Conservation (phyloP, 192 early-diverging fungal genomes). For the Backusella psychrophila region DNA sequence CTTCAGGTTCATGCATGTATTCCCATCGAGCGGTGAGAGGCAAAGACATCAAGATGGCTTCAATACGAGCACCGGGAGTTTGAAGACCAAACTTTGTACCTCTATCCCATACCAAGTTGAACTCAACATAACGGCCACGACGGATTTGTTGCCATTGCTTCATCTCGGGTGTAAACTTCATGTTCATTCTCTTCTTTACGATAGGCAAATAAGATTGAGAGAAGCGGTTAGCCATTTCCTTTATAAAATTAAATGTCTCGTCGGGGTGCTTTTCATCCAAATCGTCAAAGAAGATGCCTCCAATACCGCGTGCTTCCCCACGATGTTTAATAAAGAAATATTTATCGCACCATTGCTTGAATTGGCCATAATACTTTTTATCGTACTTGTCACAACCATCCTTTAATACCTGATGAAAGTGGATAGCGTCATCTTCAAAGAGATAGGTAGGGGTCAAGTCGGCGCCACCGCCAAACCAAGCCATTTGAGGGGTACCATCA, state of each 20-base stretch:
- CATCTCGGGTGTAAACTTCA: conserved; percentile 71
- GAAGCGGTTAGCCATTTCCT: conserved; percentile 80
- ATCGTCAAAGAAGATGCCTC: conserved; percentile 99
- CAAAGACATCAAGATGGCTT: conserved; percentile 92
- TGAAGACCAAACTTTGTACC: conserved; percentile 98
- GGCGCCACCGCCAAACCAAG: conserved; percentile 97
- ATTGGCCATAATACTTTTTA: conserved; percentile 75
- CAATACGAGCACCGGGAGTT: conserved; percentile 94
- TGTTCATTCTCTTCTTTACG: conserved; percentile 74
- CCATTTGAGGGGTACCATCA: conserved; percentile 66
- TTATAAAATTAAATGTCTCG: conserved; percentile 81
- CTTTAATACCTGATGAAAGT: conserved; percentile 94
- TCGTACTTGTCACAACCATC: conserved; percentile 91
- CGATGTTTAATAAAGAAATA: conserved; percentile 93
- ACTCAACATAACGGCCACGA: conserved; percentile 96
- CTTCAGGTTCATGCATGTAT: conserved; percentile 74
- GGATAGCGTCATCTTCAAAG: conserved; percentile 85
- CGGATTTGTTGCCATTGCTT: conserved; percentile 95
- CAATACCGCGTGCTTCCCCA: conserved; percentile 86
- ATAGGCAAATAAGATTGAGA: conserved; percentile 87
- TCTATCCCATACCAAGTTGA: conserved; percentile 95
- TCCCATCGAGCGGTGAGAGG: conserved; percentile 96
- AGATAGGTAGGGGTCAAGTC: conserved; percentile 94
- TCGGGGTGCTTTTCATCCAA: conserved; percentile 71
- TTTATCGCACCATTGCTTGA: conserved; percentile 96